Evolutionary conservation across 164 flowering plant species (phyloP).

Genomic region (Nymphaea thermarum): DNA sequence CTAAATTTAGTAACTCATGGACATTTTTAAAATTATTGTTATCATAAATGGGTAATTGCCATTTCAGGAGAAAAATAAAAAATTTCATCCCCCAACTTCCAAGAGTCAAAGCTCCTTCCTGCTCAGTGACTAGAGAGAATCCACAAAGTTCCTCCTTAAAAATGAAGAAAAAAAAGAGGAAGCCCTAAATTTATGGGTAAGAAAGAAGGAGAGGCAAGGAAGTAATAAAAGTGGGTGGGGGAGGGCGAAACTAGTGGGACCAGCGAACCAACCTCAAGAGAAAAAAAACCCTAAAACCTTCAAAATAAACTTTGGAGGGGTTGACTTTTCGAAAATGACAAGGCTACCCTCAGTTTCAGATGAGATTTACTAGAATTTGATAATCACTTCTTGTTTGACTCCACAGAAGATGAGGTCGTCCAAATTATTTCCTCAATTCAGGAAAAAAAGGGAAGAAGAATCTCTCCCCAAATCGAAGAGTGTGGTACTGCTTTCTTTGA

Average conservation of each 20-base stretch:
- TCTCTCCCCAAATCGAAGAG: neutral
- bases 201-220: neutral
- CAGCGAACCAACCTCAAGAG: neutral
- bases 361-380: no score
- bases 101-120: neutral
- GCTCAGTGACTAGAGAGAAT: neutral
- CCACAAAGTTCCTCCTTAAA: neutral
- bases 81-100: neutral
- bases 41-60: no score
- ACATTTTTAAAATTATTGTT: no score
- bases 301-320: no score
- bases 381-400: no score
- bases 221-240: neutral
- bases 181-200: neutral
- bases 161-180: no score
- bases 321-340: no score
- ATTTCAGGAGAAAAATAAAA: neutral
- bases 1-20: no score
- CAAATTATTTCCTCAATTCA: neutral
- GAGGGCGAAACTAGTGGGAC: neutral
- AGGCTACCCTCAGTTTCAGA: no score
- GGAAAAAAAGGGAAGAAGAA: neutral
- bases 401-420: neutral
- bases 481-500: neutral
- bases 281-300: neutral